phyloP scores from a whole-genome alignment of 768 basidiomycete genomes.

The Lentinus tigrinus region DNA sequence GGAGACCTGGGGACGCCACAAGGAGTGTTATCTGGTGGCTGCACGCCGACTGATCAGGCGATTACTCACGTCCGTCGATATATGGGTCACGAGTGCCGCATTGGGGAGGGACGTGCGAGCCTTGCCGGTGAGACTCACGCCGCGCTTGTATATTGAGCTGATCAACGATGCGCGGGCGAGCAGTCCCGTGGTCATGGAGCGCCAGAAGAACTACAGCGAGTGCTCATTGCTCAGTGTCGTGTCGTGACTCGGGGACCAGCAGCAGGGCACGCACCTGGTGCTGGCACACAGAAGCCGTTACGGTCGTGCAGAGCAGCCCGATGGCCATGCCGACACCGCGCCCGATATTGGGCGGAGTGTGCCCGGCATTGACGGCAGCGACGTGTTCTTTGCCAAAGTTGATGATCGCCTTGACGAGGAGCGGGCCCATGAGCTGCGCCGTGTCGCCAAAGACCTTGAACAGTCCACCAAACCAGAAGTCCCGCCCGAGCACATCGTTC shows the following conservation, averaged over 20 bases:
- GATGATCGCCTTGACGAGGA: slow-evolving; percentile 63
- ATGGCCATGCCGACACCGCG: slow-evolving; percentile 59
- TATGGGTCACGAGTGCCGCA: slow-evolving; percentile 56
- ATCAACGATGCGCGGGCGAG: slow-evolving; percentile 66
- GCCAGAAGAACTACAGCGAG: slow-evolving; percentile 61
- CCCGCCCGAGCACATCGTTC: slow-evolving; percentile 55
- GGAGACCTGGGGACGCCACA: slow-evolving; percentile 39
- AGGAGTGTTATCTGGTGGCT: background rate
- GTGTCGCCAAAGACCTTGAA: slow-evolving; percentile 67
- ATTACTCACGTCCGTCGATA: slow-evolving; percentile 60
- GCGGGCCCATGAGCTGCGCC: slow-evolving; percentile 58
- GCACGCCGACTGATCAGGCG: background rate
- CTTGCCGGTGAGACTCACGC: slow-evolving; percentile 63
- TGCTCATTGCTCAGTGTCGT: background rate
- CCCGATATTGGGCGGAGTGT: slow-evolving; percentile 41
- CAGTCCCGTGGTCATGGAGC: slow-evolving; percentile 66
- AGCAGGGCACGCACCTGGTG: slow-evolving; percentile 52
- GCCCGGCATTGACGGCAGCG: slow-evolving; percentile 36
- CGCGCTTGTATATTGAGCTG: slow-evolving; percentile 68
- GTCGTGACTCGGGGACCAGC: background rate
- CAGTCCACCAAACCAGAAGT: slow-evolving; percentile 63
- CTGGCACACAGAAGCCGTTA: slow-evolving; percentile 53
- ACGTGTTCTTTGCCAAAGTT: slow-evolving; percentile 53
- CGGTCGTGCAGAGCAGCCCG: slow-evolving; percentile 49
- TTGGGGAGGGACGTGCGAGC: slow-evolving; percentile 64